These are phyloP conservation scores for Rubroboletus pulcherrimus DNA, from an alignment of 768 basidiomycete genomes.

Conservation along the genomic window DNA sequence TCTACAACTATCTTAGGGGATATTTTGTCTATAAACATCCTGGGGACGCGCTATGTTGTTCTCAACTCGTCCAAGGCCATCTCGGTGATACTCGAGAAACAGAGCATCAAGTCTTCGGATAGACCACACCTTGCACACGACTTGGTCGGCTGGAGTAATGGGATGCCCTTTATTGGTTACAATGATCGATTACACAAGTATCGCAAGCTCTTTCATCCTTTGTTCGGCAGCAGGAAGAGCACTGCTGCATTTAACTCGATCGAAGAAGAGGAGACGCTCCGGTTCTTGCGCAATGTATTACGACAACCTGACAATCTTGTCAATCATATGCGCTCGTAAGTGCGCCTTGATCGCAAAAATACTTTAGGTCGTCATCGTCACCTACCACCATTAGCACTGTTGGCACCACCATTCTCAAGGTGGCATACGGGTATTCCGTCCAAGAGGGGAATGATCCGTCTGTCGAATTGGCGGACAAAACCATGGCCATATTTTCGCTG, in stretches of 20 bases:
- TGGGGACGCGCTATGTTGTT: slow-evolving; percentile 47
- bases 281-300: no score
- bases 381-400: no score
- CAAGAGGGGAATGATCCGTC: no score
- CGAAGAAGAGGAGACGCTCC: slow-evolving; percentile 10
- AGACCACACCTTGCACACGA: slow-evolving; percentile 14
- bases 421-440: no score
- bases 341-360: no score
- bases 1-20: slow-evolving; percentile 27
- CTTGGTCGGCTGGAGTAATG: slow-evolving; percentile 13
- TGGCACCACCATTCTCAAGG: no score
- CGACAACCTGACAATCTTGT: no score
- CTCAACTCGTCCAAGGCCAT: slow-evolving; percentile 45
- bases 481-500: no score
- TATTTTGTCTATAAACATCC: slow-evolving; percentile 23
- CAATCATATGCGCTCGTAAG: no score
- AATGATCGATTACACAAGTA: slow-evolving; percentile 10
- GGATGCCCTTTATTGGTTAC: slow-evolving; percentile 6
- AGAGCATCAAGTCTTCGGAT: slow-evolving; percentile 49
- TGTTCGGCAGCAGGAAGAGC: slow-evolving; percentile 13
- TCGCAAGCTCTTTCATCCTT: slow-evolving; percentile 12
- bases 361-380: no score
- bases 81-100: slow-evolving; percentile 49
- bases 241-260: slow-evolving; percentile 10
- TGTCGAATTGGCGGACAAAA: no score